Conservation (phyloP, 805 yeast species). For the Kurtzmaniella cleridarum region DNA sequence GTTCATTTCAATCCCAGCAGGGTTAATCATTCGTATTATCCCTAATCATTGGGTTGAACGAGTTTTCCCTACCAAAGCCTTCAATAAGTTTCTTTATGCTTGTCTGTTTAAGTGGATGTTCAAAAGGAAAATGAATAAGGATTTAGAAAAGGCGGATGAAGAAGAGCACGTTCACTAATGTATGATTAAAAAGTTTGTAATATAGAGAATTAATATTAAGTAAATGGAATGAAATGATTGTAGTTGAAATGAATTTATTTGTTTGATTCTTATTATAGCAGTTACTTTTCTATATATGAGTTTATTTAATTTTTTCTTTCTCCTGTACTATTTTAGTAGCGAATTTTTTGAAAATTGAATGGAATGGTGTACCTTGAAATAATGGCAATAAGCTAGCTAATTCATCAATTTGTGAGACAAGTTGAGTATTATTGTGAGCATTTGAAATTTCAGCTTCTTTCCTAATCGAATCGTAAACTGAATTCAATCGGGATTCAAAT, state of each 20-base stretch:
- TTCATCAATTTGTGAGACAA: constrained; percentile 40
- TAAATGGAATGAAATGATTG: no score
- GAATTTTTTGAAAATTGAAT: constrained; percentile 46
- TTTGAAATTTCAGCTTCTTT: no score
- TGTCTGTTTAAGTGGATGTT: constrained; percentile 4
- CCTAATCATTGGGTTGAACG: constrained; percentile 75
- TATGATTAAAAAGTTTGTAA: no score
- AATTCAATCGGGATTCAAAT: constrained; percentile 5
- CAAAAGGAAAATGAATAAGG: constrained; percentile 1
- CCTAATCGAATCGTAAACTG: constrained; percentile 5
- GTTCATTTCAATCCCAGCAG: constrained; percentile 72
- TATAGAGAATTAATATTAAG: no score
- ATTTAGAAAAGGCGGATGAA: not conserved
- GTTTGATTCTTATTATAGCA: no score
- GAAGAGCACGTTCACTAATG: no score
- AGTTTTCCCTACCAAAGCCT: constrained; percentile 59
- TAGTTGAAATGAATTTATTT: no score
- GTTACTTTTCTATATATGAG: no score
- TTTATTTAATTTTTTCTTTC: constrained; percentile 16
- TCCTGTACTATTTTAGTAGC: constrained; percentile 34
- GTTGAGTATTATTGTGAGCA: constrained; percentile 19
- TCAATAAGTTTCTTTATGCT: constrained; percentile 29
- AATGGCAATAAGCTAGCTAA: constrained; percentile 46
- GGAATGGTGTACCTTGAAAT: constrained; percentile 48
- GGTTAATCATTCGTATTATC: constrained; percentile 65